Conservation (phyloP, 2,329 filamentous ascomycete genomes). For the Mollisia scopiformis region DNA sequence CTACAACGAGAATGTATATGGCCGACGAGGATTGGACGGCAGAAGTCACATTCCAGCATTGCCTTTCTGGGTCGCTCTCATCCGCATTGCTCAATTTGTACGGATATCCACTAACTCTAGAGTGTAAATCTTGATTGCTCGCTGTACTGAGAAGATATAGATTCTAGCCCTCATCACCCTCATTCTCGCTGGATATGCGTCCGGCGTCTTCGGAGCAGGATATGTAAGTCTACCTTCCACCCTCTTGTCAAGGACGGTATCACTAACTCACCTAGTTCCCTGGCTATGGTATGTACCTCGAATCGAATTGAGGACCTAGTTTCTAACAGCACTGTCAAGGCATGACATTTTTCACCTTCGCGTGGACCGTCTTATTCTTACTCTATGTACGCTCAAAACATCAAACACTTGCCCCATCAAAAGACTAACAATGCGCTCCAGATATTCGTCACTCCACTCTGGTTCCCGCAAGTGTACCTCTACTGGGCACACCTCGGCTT, state of each 20-base stretch:
- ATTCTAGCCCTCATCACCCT: conserved; percentile 10
- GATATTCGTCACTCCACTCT: conserved; percentile 13
- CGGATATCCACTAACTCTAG: background rate
- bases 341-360: conserved; percentile 13
- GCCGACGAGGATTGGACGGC: background rate
- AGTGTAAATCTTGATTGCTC: background rate
- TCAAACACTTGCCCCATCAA: background rate
- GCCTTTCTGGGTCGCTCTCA: conserved; percentile 16
- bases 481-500: conserved; percentile 16
- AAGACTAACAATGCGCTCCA: background rate
- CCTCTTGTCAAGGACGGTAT: too few species aligned
- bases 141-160: background rate
- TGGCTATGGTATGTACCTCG: background rate
- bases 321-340: background rate
- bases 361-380: conserved; percentile 14
- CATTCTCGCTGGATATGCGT: conserved; percentile 7
- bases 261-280: background rate
- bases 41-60: conserved; percentile 14
- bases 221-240: conserved; percentile 5
- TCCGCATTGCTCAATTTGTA: conserved; percentile 14
- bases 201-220: conserved; percentile 5
- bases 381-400: conserved; percentile 5
- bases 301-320: background rate
- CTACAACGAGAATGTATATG: conserved; percentile 6
- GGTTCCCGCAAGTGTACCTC: conserved; percentile 9